These are phyloP conservation scores for Asclepias syriaca DNA, from an alignment of 257 asterid genomes.

Conservation along the genomic window DNA sequence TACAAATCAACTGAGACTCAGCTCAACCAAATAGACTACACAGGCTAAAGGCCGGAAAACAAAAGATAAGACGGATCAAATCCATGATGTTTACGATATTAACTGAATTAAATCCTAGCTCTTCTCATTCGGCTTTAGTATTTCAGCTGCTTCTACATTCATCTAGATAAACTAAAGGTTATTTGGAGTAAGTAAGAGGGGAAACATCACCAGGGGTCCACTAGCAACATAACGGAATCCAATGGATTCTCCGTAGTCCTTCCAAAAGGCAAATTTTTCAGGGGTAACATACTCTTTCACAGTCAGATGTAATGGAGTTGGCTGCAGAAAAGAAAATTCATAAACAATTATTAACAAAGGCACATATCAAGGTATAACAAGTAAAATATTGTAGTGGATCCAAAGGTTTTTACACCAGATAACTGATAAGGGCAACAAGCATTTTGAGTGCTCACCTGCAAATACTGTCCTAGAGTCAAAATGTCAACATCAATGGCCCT, in stretches of 20 bases:
- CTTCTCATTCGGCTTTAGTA: background rate
- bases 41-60: background rate
- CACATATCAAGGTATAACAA: slow-evolving; percentile 5
- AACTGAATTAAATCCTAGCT: background rate
- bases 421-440: slow-evolving; percentile 1
- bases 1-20: background rate
- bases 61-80: background rate
- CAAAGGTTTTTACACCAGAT: background rate
- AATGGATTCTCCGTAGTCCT: slow-evolving; percentile 90
- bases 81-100: background rate
- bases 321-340: slow-evolving; percentile 45
- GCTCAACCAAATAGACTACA: background rate
- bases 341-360: slow-evolving; percentile 8
- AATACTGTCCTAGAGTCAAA: slow-evolving; percentile 88
- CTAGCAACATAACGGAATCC: slow-evolving; percentile 98
- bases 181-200: background rate
- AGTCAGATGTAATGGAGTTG: slow-evolving; percentile 93
- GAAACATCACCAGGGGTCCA: slow-evolving; percentile 79
- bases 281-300: slow-evolving; percentile 89
- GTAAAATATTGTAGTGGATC: background rate
- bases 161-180: background rate
- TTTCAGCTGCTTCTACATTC: background rate
- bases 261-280: slow-evolving; percentile 87
- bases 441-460: slow-evolving; percentile 53
- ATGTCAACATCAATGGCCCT: slow-evolving; percentile 89